A percentile compares a stretch with the other conserved stretches of the same genome.
These are phyloP conservation scores for Vitis rotundifolia DNA, from an alignment of 164 flowering plant species.

Conservation along the genomic window DNA sequence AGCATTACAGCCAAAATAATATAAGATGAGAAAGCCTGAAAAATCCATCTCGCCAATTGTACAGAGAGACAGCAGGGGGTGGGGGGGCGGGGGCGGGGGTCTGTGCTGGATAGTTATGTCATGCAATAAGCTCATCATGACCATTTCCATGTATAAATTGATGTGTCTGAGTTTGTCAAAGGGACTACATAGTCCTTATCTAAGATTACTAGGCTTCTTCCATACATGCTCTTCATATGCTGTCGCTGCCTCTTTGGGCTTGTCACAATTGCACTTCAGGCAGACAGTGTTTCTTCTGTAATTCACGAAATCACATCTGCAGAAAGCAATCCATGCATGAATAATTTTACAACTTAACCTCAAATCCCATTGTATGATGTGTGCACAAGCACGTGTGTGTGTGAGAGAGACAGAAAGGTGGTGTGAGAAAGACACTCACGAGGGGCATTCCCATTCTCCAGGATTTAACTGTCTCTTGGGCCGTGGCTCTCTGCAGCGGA, in stretches of 20 bases:
- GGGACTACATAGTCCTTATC: slow-evolving; percentile 1
- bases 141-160: too few relatives aligned
- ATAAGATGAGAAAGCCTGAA: too few relatives aligned
- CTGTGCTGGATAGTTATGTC: too few relatives aligned
- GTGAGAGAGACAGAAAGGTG: not conserved
- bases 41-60: too few relatives aligned
- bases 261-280: slow-evolving; percentile 58
- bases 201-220: slow-evolving; percentile 19
- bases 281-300: slow-evolving; percentile 58
- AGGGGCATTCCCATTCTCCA: slow-evolving; percentile 94
- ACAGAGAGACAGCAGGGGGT: too few relatives aligned
- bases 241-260: slow-evolving; percentile 35
- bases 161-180: not conserved
- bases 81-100: too few relatives aligned
- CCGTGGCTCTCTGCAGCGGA: slow-evolving; percentile 58
- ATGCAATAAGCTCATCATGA: too few relatives aligned
- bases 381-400: too few relatives aligned
- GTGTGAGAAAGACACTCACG: slow-evolving; percentile 46
- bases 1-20: too few relatives aligned
- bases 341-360: not conserved
- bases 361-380: too few relatives aligned
- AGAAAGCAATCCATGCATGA: not conserved
- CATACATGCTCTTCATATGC: slow-evolving; percentile 48
- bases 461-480: slow-evolving; percentile 62
- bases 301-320: slow-evolving; percentile 81